Evolutionary conservation across 768 basidiomycete species (phyloP), one percentile per base, ranked within the genome.

Genomic region (Candolleomyces eurysporus): DNA sequence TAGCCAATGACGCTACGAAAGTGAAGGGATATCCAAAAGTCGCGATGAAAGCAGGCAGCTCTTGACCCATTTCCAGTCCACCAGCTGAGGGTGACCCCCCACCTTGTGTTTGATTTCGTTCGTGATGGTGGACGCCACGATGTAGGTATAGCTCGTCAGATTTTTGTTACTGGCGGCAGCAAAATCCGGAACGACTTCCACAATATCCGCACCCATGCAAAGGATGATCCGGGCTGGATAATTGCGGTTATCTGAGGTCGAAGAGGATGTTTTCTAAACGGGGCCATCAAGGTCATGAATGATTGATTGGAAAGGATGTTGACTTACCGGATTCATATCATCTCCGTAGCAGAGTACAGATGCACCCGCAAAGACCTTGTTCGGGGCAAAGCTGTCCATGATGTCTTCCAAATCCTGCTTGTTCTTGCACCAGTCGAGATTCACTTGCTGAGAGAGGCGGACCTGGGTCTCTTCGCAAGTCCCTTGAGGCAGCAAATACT

Each of bases 51-150:
- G 81, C 32, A 94, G 74, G 67, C 89, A 89, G 51, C 90, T 83
- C 71, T 94, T 94, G 45, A 94, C 83, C 90, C 90, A 94, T 17
- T 72, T 68, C 74, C 90, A 84, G 61, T 80, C 74, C 16, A 87
- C 86, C n/a, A 48, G 22, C 7, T 22, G 39, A 57, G 61, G 61
- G 5, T 51, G 39, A 9, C 48, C n/a, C 5, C 48, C 16, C 48
- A 32, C 49, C 3, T 6, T 16, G 10, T 40, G 10, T 4, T 32
- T 36, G 14, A 30, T 30, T 17, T 74, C 77, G 22, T 68, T 77
- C 21, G 68, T 68, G 36, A 62, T 65, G 58, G 64, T 65, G 45
- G 73, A 64, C 63, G 87, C 79, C 57, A 94, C 78, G 45, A 92
- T 72, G 62, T 86, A 87, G 67, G 89, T 82, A 70, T 85, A 92